Conservation (phyloP, 129 eudicot species). For the Flaveria linearis region DNA sequence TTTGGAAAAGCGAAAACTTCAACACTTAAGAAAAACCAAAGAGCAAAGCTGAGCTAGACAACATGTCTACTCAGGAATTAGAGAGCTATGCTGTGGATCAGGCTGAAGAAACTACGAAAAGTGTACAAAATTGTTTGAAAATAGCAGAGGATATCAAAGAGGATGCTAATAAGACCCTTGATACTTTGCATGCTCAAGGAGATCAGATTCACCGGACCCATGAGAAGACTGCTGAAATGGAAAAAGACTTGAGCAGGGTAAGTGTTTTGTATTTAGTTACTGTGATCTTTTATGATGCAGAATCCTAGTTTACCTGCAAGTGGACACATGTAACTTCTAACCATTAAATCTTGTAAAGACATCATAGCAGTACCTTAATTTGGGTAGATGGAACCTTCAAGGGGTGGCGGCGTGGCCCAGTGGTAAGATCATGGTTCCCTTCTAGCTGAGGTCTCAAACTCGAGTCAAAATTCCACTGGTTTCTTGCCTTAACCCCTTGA, state of each 20-base stretch:
- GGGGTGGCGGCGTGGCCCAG: not conserved
- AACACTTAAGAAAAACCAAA: conserved; percentile 34
- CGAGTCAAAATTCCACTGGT: not conserved
- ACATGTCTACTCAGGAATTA: conserved; percentile 80
- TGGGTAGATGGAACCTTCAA: not conserved
- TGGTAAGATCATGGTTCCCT: not conserved
- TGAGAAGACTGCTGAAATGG: conserved; percentile 68
- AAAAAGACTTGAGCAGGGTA: conserved; percentile 80
- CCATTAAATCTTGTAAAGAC: not conserved
- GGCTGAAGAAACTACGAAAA: conserved; percentile 69
- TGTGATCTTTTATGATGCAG: not conserved
- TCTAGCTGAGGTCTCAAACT: not conserved
- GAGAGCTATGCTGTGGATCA: conserved; percentile 72
- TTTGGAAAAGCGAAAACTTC: conserved; percentile 36
- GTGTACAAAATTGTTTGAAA: conserved; percentile 70
- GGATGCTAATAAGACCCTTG: conserved; percentile 73
- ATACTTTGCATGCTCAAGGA: conserved; percentile 91
- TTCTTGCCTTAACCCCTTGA: too few species aligned
- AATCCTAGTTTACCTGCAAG: not conserved
- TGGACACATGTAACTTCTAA: not conserved
- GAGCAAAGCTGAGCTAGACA: conserved; percentile 51
- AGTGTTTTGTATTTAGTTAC: not conserved
- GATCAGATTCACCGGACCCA: conserved; percentile 94
- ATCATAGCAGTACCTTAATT: not conserved
- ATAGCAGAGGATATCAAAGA: conserved; percentile 82